Percentiles rank a stretch among this genome's conserved stretches.
These are phyloP conservation scores for Mariannaea elegans DNA, from an alignment of 2,329 filamentous ascomycete species.

Conservation along the genomic window DNA sequence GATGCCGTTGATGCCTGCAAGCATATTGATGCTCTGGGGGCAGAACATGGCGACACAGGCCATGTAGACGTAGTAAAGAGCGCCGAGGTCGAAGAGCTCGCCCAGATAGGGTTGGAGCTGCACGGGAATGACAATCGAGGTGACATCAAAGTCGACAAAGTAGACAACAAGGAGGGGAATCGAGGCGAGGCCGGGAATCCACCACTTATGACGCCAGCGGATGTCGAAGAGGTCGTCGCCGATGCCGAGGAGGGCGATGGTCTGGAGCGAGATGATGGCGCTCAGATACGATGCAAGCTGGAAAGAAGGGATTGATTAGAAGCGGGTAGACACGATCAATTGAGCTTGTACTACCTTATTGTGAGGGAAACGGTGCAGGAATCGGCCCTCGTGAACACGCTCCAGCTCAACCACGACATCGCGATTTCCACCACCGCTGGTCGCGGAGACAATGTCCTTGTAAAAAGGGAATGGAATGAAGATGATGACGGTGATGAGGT, in stretches of 20 bases:
- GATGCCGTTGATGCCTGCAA: conserved; percentile 99
- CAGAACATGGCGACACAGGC: conserved; percentile 95
- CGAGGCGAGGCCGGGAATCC: conserved; percentile 93
- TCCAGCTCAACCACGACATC: conserved; percentile 81
- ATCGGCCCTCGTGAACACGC: conserved; percentile 81
- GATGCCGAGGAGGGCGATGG: conserved; percentile 88
- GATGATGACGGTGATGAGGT: conserved; percentile 85
- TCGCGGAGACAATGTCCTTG: conserved; percentile 95
- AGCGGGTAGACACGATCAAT: not conserved
- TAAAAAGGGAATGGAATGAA: conserved; percentile 99
- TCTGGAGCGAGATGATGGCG: conserved; percentile 91
- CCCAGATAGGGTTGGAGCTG: conserved; percentile 86
- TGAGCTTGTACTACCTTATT: conserved; percentile 73
- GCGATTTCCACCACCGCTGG: conserved; percentile 90
- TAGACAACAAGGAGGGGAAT: conserved; percentile 96
- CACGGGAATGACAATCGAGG: conserved; percentile 89
- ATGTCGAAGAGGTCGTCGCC: conserved; percentile 98
- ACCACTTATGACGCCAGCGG: conserved; percentile 97
- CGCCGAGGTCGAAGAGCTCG: conserved; percentile 82
- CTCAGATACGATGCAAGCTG: conserved; percentile 95
- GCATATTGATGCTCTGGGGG: conserved; percentile 98
- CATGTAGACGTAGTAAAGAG: conserved; percentile 97
- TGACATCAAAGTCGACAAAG: conserved; percentile 98
- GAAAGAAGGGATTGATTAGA: not conserved
- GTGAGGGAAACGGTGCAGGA: conserved; percentile 92